These are phyloP conservation scores for Omphalotus olearius DNA, from an alignment of 1,284 basidiomycete species.

Conservation along the genomic window DNA sequence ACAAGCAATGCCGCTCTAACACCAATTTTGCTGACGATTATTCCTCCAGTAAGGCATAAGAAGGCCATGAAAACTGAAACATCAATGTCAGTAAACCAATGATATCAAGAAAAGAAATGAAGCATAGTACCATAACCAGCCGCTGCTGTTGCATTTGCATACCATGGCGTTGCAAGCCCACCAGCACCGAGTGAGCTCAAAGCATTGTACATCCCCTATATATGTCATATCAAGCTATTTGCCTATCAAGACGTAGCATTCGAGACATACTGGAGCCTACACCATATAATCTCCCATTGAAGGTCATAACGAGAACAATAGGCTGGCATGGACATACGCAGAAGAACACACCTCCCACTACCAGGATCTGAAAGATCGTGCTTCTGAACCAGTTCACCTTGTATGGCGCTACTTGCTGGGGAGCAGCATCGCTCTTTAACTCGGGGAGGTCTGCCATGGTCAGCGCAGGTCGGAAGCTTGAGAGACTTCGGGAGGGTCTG, in stretches of 20 bases:
- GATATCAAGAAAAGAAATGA: neutral
- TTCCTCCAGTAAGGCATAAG: conserved; percentile 27
- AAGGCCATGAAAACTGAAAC: conserved; percentile 28
- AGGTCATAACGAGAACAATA: neutral
- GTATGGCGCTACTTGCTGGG: conserved; percentile 10
- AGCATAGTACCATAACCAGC: conserved; percentile 24
- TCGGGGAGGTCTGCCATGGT: conserved; percentile 13
- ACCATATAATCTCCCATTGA: neutral
- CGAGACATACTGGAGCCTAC: conserved; percentile 23
- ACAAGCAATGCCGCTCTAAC: conserved; percentile 24
- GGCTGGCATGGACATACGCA: conserved; percentile 19
- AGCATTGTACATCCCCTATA: conserved; percentile 31
- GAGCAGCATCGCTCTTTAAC: conserved; percentile 1
- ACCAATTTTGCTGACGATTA: conserved; percentile 30
- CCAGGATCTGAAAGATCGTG: conserved; percentile 28
- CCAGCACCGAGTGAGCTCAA: conserved; percentile 27
- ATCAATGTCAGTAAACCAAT: neutral
- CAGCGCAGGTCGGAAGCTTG: neutral
- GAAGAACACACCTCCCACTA: conserved; percentile 30
- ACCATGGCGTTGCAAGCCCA: conserved; percentile 27
- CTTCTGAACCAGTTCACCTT: conserved; percentile 26
- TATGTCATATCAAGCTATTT: neutral
- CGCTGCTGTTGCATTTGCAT: conserved; percentile 27
- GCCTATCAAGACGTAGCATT: neutral
- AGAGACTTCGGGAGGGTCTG: neutral